Base-by-base conservation (phyloP, 768 basidiomycete genomes). In the Tylopilus felleus region DNA sequence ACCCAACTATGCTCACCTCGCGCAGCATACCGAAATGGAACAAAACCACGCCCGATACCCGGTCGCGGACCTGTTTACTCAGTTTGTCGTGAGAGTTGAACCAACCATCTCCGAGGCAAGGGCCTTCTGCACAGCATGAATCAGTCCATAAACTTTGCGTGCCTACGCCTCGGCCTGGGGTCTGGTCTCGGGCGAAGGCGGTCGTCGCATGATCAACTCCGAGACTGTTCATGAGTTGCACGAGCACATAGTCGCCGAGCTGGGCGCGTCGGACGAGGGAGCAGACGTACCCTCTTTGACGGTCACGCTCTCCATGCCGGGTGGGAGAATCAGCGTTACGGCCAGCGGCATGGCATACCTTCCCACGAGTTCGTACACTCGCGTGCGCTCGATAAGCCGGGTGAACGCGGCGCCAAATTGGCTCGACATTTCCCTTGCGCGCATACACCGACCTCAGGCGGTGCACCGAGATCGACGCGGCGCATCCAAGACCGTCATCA, bases 341-440 rank as follows among this genome's bases (percentile, higher is more conserved):
- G 85, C 83, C 56, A 88, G 74, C 2, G 80, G 79, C 61, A 84
- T 72, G 0, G 87, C 85, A 58, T 79, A 84, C 22, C 86, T 88
- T 51, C 49, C 27, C 9, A 36, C 19, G 47, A 33, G 36, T 27
- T 44, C 17, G 35, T 31, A 47, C 10, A n/a, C n/a, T n/a, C n/a
- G n/a, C n/a, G n/a, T n/a, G n/a, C n/a, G n/a, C n/a, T n/a, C n/a
- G n/a, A n/a, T n/a, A n/a, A n/a, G 50, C 31, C 12, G n/a, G n/a
- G n/a, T n/a, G n/a, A n/a, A n/a, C n/a, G n/a, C n/a, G n/a, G 13
- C 49, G 33, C 8, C 17, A n/a, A 29, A 60, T 66, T 51, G 39
- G 54, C 59, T 84, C 78, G n/a, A 74, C 58, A 51, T 80, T 80
- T 21, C 82, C 85, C 33, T 71, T 71, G 31, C 74, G 71, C 5